Percentiles rank a stretch among this genome's conserved stretches.
These are phyloP conservation scores for Tuber brumale DNA, from an alignment of 495 filamentous ascomycete species.

Conservation along the genomic window DNA sequence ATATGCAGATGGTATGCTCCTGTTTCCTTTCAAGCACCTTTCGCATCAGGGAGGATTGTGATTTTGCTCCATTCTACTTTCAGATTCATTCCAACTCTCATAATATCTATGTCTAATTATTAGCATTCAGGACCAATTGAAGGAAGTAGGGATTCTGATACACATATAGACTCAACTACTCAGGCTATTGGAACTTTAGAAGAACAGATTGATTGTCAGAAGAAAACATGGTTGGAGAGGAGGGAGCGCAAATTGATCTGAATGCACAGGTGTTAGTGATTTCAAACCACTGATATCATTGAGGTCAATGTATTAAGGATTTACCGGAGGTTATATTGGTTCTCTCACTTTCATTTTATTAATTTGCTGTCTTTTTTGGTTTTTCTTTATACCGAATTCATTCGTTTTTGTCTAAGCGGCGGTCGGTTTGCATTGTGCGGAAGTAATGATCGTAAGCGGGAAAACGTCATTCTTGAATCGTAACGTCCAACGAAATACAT, in stretches of 20 bases:
- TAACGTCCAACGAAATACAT: no score
- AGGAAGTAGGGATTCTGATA: not conserved
- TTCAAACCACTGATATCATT: not conserved
- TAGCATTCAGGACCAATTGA: not conserved
- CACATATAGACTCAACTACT: no score
- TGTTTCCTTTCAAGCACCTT: not conserved
- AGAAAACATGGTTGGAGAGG: not conserved
- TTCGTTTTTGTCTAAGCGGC: not conserved
- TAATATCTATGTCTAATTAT: not conserved
- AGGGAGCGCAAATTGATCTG: not conserved
- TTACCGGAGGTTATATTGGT: not conserved
- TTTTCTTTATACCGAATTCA: not conserved
- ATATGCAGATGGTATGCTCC: not conserved
- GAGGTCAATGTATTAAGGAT: not conserved
- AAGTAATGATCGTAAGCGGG: not conserved
- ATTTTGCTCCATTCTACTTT: not conserved
- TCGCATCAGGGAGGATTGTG: no score
- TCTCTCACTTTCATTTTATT: not conserved
- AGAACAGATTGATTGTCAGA: not conserved
- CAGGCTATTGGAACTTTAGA: not conserved
- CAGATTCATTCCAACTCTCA: not conserved
- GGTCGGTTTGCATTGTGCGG: fast-evolving
- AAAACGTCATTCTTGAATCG: not conserved
- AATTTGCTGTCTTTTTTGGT: not conserved
- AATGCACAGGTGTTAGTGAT: not conserved